Percentiles rank a stretch among this genome's conserved stretches.
phyloP scores from a whole-genome alignment of 495 filamentous ascomycete genomes.

The Talaromyces stipitatus region DNA sequence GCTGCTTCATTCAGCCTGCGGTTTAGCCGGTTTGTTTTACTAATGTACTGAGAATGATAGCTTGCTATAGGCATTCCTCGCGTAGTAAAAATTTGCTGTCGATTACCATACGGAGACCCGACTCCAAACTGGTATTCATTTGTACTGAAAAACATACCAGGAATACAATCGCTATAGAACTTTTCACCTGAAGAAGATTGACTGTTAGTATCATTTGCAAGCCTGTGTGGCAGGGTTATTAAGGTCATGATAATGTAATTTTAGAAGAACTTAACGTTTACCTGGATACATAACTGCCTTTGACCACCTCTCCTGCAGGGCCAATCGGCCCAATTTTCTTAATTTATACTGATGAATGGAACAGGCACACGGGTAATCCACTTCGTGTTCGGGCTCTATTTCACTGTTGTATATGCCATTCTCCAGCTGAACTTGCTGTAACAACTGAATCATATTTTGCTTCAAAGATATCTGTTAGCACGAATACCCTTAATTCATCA shows the following conservation, averaged over 20 bases:
- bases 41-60: slow-evolving; percentile 21
- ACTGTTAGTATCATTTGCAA: background rate
- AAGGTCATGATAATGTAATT: too few relatives aligned
- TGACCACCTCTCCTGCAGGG: slow-evolving; percentile 33
- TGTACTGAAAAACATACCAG: slow-evolving; percentile 12
- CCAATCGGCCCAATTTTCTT: slow-evolving; percentile 25
- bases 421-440: slow-evolving; percentile 25
- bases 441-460: slow-evolving; percentile 33
- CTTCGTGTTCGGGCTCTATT: slow-evolving; percentile 41
- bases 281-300: slow-evolving; percentile 43
- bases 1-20: slow-evolving; percentile 26
- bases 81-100: slow-evolving; percentile 3
- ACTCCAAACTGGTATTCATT: slow-evolving; percentile 27
- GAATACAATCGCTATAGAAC: slow-evolving; percentile 26
- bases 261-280: background rate
- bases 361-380: slow-evolving; percentile 22
- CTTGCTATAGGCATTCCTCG: slow-evolving; percentile 11
- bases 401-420: slow-evolving; percentile 37
- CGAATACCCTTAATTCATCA: background rate
- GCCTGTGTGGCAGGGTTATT: background rate
- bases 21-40: slow-evolving; percentile 22
- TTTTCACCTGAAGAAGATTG: slow-evolving; percentile 18
- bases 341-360: slow-evolving; percentile 23
- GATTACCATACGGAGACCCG: slow-evolving; percentile 18
- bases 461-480: background rate